Evolutionary conservation across 768 basidiomycete genomes (phyloP).

Genomic region (Mycena amicta): DNA sequence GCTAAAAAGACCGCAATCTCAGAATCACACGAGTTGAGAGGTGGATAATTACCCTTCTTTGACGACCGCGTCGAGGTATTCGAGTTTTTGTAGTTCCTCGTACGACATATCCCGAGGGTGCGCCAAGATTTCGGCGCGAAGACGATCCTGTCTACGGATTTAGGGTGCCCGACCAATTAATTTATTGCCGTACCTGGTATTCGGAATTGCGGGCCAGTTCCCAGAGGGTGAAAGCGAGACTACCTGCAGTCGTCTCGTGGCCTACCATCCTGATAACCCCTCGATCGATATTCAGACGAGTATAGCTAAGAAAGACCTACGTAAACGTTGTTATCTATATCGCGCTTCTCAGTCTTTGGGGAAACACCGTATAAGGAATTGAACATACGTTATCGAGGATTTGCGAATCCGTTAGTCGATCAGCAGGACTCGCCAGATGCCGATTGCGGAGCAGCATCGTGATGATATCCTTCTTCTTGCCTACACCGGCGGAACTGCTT

Average conservation of each 20-base stretch:
- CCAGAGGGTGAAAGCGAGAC: slow-evolving; percentile 39
- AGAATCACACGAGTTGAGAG: not conserved
- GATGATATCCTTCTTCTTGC: slow-evolving; percentile 28
- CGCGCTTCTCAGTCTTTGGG: too few species aligned
- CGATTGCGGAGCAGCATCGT: slow-evolving; percentile 25
- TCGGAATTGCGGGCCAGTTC: slow-evolving; percentile 41
- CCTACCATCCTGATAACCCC: slow-evolving; percentile 43
- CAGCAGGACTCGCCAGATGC: slow-evolving; percentile 2
- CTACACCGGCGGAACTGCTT: not conserved
- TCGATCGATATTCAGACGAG: too few species aligned
- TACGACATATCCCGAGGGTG: slow-evolving; percentile 35
- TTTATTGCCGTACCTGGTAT: slow-evolving; percentile 26
- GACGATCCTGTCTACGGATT: slow-evolving; percentile 26
- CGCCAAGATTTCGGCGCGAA: slow-evolving; percentile 41
- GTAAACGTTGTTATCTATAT: slow-evolving; percentile 25
- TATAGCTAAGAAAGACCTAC: slow-evolving; percentile 14
- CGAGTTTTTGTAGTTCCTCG: slow-evolving; percentile 40
- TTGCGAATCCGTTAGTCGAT: slow-evolving; percentile 22
- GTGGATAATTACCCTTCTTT: slow-evolving; percentile 38
- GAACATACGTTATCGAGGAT: slow-evolving; percentile 30
- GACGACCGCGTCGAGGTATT: slow-evolving; percentile 44
- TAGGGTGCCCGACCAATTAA: not conserved
- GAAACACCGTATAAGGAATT: too few species aligned
- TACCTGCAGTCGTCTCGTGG: slow-evolving; percentile 44
- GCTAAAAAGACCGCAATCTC: too few species aligned